A percentile compares a stretch with the other conserved stretches of the same genome.
Evolutionary conservation across 495 filamentous ascomycete genomes (phyloP).

Genomic region (Daldinia grandis): DNA sequence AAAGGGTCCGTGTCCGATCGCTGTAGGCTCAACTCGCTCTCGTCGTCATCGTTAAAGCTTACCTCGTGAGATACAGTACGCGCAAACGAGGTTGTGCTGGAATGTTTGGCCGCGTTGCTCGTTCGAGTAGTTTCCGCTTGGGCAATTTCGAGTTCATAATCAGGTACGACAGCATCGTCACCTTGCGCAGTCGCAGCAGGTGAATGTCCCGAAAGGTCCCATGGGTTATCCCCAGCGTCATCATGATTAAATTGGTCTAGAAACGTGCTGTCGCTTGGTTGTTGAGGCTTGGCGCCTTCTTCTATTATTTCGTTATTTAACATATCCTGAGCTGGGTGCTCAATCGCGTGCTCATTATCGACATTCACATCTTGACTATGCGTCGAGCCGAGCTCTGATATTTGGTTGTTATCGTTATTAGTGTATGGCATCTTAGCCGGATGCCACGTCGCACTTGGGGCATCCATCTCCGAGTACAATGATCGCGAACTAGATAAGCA

Average conservation of each 20-base stretch:
- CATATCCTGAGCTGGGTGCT: conserved; percentile 25
- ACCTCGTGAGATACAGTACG: conserved; percentile 61
- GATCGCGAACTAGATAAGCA: conserved; percentile 44
- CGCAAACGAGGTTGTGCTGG: conserved; percentile 62
- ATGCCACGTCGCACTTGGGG: conserved; percentile 60
- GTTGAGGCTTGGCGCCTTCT: conserved; percentile 41
- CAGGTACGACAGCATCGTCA: conserved; percentile 21
- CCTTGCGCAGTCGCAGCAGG: conserved; percentile 24
- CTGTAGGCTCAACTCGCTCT: conserved; percentile 60
- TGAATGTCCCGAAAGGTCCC: conserved; percentile 31
- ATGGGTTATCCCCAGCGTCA: conserved; percentile 39
- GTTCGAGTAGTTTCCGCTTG: conserved; percentile 38
- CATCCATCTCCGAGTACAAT: conserved; percentile 51
- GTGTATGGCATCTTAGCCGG: conserved; percentile 64
- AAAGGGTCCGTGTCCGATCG: conserved; percentile 62
- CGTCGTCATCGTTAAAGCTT: conserved; percentile 64
- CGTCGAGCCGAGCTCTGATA: conserved; percentile 18
- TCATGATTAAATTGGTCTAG: conserved; percentile 43
- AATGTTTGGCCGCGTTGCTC: conserved; percentile 53
- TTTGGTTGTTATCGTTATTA: conserved; percentile 41
- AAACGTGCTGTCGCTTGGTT: conserved; percentile 36
- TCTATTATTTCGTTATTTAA: conserved; percentile 46
- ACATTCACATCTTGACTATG: conserved; percentile 9
- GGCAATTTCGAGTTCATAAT: conserved; percentile 26
- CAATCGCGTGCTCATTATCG: conserved; percentile 19